These are phyloP conservation scores for Urochloa ruziziensis DNA, from an alignment of 176 grass and related monocot species.

Conservation along the genomic window DNA sequence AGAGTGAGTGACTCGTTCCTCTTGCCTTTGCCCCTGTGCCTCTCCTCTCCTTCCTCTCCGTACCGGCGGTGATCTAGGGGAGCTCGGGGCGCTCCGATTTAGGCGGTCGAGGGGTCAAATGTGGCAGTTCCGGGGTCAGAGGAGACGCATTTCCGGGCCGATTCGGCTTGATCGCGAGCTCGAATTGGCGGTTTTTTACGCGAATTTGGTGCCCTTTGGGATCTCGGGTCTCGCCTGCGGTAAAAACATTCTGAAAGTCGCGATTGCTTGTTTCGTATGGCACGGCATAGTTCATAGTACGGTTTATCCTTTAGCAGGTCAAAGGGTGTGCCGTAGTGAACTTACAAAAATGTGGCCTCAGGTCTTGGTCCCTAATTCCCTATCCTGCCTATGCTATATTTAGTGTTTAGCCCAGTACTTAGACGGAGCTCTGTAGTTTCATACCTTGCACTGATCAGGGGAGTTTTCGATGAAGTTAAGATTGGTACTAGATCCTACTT, in stretches of 20 bases:
- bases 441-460: not conserved
- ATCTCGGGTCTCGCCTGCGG: not conserved
- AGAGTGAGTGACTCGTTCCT: conserved; percentile 46
- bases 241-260: conserved; percentile 13
- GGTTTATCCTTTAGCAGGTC: not conserved
- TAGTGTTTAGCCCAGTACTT: not conserved
- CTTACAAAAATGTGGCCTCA: conserved; percentile 13
- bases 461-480: not conserved
- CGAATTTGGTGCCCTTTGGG: not conserved
- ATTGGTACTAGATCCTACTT: not conserved
- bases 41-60: not conserved
- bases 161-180: conserved; percentile 9
- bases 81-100: conserved; percentile 3
- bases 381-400: not conserved
- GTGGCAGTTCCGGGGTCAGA: conserved; percentile 19
- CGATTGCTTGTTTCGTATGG: not conserved
- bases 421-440: not conserved
- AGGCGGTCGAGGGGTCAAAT: conserved; percentile 22
- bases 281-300: not conserved
- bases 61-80: conserved; percentile 23
- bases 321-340: not conserved
- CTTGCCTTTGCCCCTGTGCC: not conserved
- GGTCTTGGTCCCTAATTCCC: not conserved
- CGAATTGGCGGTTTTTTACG: not conserved
- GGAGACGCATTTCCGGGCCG: not conserved